Percentiles rank a stretch among this genome's conserved stretches.
phyloP scores from a whole-genome alignment of 2,329 filamentous ascomycete species.

The Aspergillus sclerotialis region DNA sequence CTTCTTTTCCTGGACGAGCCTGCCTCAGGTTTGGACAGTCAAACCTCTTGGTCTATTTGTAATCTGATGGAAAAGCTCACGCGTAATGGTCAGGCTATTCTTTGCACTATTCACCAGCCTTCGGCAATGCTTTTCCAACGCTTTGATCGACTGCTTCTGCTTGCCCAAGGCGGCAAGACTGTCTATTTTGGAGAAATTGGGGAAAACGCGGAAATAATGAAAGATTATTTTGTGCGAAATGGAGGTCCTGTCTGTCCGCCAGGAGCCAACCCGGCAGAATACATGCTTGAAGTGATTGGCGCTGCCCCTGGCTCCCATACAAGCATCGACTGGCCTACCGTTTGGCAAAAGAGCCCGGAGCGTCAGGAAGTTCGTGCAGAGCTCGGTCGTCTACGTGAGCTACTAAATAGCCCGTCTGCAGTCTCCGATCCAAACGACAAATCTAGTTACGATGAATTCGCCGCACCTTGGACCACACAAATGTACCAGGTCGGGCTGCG shows the following conservation, averaged over 20 bases:
- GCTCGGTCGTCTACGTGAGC: constrained; percentile 47
- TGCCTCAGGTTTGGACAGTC: constrained; percentile 81
- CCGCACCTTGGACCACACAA: constrained; percentile 62
- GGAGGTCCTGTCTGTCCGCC: constrained; percentile 46
- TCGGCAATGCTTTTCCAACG: constrained; percentile 85
- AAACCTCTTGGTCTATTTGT: constrained; percentile 84
- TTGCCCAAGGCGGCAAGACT: constrained; percentile 55
- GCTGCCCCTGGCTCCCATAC: constrained; percentile 54
- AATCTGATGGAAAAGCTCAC: constrained; percentile 79
- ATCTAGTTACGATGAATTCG: constrained; percentile 61
- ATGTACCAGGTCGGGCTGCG: constrained; percentile 58
- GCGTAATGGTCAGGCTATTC: constrained; percentile 76
- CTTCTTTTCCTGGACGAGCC: constrained; percentile 88
- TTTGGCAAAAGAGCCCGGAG: constrained; percentile 53
- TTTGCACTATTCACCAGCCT: constrained; percentile 91
- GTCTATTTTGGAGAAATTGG: constrained; percentile 62
- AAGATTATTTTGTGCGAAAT: constrained; percentile 58
- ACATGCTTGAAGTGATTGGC: constrained; percentile 51
- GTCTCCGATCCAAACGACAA: constrained; percentile 35
- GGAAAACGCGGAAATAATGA: constrained; percentile 45
- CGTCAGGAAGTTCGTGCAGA: constrained; percentile 38
- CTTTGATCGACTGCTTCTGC: constrained; percentile 57
- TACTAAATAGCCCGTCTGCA: constrained; percentile 27
- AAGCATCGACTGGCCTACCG: constrained; percentile 44
- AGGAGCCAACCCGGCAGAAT: constrained; percentile 63